Percentiles rank a stretch among this genome's conserved stretches.
phyloP scores from a whole-genome alignment of 495 filamentous ascomycete genomes.

The Hypoxylon trugodes region DNA sequence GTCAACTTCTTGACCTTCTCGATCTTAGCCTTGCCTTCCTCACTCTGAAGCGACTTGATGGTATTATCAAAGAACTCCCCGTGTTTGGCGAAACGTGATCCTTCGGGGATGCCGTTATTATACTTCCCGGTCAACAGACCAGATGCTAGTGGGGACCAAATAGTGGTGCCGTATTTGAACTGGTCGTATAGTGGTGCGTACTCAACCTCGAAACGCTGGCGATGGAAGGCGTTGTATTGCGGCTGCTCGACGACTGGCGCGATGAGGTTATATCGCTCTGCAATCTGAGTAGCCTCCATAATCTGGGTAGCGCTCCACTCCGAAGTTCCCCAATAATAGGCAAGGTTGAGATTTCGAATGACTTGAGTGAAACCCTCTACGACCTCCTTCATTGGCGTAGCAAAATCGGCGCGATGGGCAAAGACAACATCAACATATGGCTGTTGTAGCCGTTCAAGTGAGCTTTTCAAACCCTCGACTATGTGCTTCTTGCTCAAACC shows the following conservation, averaged over 20 bases:
- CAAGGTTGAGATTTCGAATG: constrained; percentile 67
- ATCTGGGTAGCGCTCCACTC: constrained; percentile 66
- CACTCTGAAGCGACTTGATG: constrained; percentile 47
- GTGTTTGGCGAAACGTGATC: constrained; percentile 61
- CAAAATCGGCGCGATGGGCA: constrained; percentile 54
- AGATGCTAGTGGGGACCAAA: constrained; percentile 72
- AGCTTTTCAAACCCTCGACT: constrained; percentile 58
- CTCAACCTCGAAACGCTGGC: constrained; percentile 68
- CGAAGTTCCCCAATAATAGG: constrained; percentile 64
- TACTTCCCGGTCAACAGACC: constrained; percentile 84
- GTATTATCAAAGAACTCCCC: constrained; percentile 51
- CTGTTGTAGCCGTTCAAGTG: constrained; percentile 51
- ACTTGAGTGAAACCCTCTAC: constrained; percentile 60
- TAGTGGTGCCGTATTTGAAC: constrained; percentile 74
- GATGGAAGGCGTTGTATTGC: constrained; percentile 65
- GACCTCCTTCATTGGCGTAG: constrained; percentile 59
- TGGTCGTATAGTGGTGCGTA: constrained; percentile 69
- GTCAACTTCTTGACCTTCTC: constrained; percentile 60
- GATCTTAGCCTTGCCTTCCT: constrained; percentile 44
- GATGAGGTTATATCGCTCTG: constrained; percentile 65
- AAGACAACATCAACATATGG: constrained; percentile 60
- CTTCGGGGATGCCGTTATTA: constrained; percentile 70
- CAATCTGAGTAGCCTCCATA: constrained; percentile 61
- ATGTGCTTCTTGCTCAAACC: constrained; percentile 57
- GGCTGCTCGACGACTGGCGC: constrained; percentile 67